These are phyloP conservation scores for Hura crepitans DNA, from an alignment of 441 rosid genomes.

Conservation along the genomic window DNA sequence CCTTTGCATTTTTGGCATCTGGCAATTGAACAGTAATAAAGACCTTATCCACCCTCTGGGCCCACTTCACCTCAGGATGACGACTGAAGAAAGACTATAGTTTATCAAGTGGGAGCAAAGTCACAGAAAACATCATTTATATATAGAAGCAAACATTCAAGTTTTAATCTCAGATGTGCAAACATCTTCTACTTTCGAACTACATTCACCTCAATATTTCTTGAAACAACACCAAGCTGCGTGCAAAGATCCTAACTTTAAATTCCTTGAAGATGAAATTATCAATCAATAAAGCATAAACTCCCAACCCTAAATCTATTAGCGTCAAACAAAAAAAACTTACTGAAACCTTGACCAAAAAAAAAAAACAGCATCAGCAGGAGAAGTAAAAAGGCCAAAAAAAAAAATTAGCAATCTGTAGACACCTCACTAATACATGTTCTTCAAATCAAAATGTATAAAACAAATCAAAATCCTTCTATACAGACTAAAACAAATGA, in stretches of 20 bases:
- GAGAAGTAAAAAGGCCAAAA: not conserved
- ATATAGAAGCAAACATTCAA: not conserved
- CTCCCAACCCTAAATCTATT: not conserved
- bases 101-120: not conserved
- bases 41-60: slow-evolving; percentile 53
- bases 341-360: not conserved
- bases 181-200: not conserved
- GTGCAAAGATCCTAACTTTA: not conserved
- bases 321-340: not conserved
- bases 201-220: not conserved
- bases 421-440: not conserved
- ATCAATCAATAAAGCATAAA: not conserved
- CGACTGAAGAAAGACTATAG: slow-evolving; percentile 35
- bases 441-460: too few species aligned
- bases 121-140: not conserved
- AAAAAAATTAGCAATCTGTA: not conserved
- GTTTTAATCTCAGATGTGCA: too few species aligned
- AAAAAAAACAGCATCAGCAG: not conserved
- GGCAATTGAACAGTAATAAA: slow-evolving; percentile 56
- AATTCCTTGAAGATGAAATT: not conserved
- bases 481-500: not conserved
- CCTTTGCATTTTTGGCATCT: slow-evolving; percentile 58
- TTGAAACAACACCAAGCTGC: not conserved
- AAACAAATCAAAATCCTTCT: not conserved
- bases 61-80: slow-evolving; percentile 68